Evolutionary conservation across 305 asterid genomes (phyloP).

Genomic region (Euphrasia arctica): DNA sequence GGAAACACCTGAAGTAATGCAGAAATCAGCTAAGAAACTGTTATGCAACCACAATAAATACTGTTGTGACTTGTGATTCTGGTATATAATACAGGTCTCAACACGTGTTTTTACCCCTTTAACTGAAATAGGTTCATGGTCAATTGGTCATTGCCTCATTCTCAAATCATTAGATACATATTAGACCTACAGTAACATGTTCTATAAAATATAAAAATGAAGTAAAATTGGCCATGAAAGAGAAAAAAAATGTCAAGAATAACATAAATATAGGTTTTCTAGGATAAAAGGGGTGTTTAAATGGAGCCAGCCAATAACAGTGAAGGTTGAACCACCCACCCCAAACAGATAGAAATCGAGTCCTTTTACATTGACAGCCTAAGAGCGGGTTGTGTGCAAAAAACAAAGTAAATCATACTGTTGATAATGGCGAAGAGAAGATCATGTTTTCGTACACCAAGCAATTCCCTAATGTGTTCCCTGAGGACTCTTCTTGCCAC

Average conservation of each 20-base stretch:
- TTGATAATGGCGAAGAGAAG: conserved; percentile 80
- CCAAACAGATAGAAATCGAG: conserved; percentile 12
- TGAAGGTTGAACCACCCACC: conserved; percentile 9
- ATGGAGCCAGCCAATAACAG: not conserved
- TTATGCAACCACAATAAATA: not conserved
- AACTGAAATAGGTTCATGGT: conserved; percentile 13
- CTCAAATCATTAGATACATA: conserved; percentile 3
- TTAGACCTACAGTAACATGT: not conserved
- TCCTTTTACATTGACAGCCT: conserved; percentile 1
- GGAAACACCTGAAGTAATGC: conserved; percentile 74
- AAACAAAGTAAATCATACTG: conserved; percentile 50
- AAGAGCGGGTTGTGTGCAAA: not conserved
- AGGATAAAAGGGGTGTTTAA: not conserved
- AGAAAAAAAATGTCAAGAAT: not conserved
- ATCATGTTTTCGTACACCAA: conserved; percentile 84
- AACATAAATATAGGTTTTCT: not conserved
- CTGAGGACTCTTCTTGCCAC: conserved; percentile 79
- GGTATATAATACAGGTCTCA: not conserved
- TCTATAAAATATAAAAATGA: not conserved
- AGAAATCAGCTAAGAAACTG: conserved; percentile 21
- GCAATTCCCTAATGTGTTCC: conserved; percentile 88
- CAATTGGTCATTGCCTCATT: not conserved
- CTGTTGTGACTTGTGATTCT: conserved; percentile 3
- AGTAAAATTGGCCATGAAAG: conserved; percentile 1
- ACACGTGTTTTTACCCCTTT: not conserved